Evolutionary conservation across 441 rosid species (phyloP).

Genomic region (Corymbia calophylla): DNA sequence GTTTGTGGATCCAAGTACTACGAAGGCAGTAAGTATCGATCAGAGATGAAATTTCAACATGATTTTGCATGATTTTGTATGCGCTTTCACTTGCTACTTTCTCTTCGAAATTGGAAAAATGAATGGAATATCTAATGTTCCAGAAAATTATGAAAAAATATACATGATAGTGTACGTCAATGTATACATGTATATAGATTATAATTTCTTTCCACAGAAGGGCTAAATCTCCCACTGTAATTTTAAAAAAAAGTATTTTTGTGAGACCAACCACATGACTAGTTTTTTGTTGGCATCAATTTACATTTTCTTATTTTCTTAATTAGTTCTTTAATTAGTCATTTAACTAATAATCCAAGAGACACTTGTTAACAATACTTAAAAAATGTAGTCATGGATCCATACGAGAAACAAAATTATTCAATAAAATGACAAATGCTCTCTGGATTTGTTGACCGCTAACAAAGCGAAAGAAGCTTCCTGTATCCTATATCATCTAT

Average conservation of each 20-base stretch:
- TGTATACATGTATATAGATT: not conserved
- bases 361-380: not conserved
- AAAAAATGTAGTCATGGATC: not conserved
- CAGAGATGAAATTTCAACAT: accelerated
- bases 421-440: accelerated
- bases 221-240: not conserved
- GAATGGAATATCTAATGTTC: not conserved
- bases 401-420: not conserved
- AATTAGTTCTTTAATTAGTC: not conserved
- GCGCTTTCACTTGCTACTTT: not conserved
- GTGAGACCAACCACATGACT: not conserved
- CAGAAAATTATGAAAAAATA: not conserved
- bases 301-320: not conserved
- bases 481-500: not conserved
- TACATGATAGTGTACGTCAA: too few relatives aligned
- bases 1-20: not conserved
- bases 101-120: not conserved
- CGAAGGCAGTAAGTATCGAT: not conserved
- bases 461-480: not conserved
- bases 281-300: not conserved
- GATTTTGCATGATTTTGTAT: not conserved
- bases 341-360: not conserved
- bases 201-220: not conserved
- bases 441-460: not conserved
- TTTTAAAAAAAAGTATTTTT: too few relatives aligned